Evolutionary conservation across 805 yeast genomes (phyloP).

Genomic region (Candida nitratophila): DNA sequence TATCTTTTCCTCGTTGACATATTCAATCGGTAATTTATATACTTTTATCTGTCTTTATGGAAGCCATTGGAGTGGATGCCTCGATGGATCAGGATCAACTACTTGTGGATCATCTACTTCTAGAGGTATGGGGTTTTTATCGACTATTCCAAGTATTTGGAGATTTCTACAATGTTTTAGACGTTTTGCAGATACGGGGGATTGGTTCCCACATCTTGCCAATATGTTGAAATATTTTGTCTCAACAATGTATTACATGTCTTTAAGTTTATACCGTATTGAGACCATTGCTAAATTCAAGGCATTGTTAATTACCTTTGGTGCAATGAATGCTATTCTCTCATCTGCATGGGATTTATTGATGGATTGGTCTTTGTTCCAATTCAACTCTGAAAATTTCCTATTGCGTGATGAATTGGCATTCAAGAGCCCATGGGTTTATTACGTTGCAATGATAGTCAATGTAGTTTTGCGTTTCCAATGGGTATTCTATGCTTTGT

Average conservation of each 20-base stretch:
- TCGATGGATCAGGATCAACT: constrained; percentile 30
- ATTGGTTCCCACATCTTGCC: constrained; percentile 93
- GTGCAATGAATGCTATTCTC: constrained; percentile 61
- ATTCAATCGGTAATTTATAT: constrained; percentile 78
- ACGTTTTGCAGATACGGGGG: constrained; percentile 89
- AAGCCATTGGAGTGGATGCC: constrained; percentile 55
- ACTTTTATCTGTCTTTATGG: constrained; percentile 81
- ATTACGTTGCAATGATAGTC: constrained; percentile 66
- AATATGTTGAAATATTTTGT: constrained; percentile 74
- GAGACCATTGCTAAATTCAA: constrained; percentile 35
- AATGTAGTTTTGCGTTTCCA: constrained; percentile 78
- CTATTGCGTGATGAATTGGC: constrained; percentile 69
- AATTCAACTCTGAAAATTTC: constrained; percentile 48
- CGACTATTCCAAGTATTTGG: constrained; percentile 83
- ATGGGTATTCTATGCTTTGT: constrained; percentile 87
- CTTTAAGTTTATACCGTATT: constrained; percentile 75
- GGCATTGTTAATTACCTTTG: constrained; percentile 65
- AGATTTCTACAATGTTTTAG: constrained; percentile 85
- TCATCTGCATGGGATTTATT: constrained; percentile 81
- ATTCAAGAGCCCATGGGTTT: constrained; percentile 49
- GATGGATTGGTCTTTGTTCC: constrained; percentile 94
- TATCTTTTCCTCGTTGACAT: constrained; percentile 80
- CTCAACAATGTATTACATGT: constrained; percentile 60
- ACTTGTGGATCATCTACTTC: constrained; percentile 77
- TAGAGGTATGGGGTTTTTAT: constrained; percentile 70